Conservation (phyloP, 2,329 filamentous ascomycete species). For the Chaetoscypha palmicola region DNA sequence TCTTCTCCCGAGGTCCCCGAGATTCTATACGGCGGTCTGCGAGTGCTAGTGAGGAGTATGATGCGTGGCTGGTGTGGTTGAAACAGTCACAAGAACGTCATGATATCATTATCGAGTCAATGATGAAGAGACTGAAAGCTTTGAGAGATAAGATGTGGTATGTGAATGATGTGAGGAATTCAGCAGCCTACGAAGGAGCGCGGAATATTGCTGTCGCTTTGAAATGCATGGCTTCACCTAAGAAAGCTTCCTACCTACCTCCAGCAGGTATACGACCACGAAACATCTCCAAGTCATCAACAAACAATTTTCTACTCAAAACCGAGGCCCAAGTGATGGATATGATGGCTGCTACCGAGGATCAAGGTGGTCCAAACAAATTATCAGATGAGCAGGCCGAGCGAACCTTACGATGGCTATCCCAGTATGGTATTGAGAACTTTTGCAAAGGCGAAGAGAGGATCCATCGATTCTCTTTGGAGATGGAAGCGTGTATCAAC, state of each 20-base stretch:
- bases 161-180: constrained; percentile 86
- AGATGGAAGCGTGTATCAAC: constrained; percentile 78
- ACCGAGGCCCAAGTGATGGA: constrained; percentile 82
- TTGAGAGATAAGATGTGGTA: constrained; percentile 99
- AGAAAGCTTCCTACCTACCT: constrained; percentile 31
- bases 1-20: constrained; percentile 65
- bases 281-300: constrained; percentile 26
- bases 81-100: constrained; percentile 76
- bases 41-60: constrained; percentile 68
- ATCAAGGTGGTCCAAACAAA: constrained; percentile 88
- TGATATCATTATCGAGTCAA: constrained; percentile 64
- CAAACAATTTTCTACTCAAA: constrained; percentile 60
- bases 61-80: constrained; percentile 76
- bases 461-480: constrained; percentile 87
- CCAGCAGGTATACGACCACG: constrained; percentile 34
- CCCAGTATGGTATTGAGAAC: constrained; percentile 76
- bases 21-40: constrained; percentile 64
- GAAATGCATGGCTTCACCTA: constrained; percentile 76
- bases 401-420: constrained; percentile 75
- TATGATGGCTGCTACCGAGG: constrained; percentile 71
- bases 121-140: constrained; percentile 66
- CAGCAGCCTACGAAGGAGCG: constrained; percentile 79
- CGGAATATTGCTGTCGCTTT: constrained; percentile 79
- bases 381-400: constrained; percentile 93
- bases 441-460: constrained; percentile 93